Evolutionary conservation across 768 basidiomycete species (phyloP), one percentile per base, ranked within the genome.

Genomic region (Tulasnella sp.): DNA sequence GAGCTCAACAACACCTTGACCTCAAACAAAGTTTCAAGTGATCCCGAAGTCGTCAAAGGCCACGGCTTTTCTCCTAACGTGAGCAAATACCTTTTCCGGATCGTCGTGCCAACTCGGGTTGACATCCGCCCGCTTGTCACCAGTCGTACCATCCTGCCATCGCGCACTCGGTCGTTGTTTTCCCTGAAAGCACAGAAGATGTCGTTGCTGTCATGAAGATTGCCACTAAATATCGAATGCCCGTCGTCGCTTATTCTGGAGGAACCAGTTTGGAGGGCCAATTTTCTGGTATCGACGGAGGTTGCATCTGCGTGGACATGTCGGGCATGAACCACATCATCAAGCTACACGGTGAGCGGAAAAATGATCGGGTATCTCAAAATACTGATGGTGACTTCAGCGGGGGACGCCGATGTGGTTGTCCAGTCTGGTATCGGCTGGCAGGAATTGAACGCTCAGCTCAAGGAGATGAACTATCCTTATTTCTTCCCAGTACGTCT

Each of bases 211-310:
- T 94, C 73, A 91, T 98, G 78, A 89, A 92, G 78, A 88, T 95
- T 57, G 90, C 96, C 0, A 86, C 88, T 69, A 90, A 90, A 82
- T 91, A 90, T 83, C 86, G 86, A 70, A 86, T 97, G 44, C 95
- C 96, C 3, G 87, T 97, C 37, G 90, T 90, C 20, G 90, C 94
- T 2, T 96, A 91, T 81, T 90, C 92, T 71, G 95, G 94, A 1
- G 95, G 93, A 15, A 97, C 94, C 0, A 92, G 91, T 81, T 86
- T 96, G 16, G 95, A 97, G 83, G 94, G 94, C 0, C 94, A 97
- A 84, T 93, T 91, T 79, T 89, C 89, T 71, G 92, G 92, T 13
- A 73, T 32, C 32, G 70, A 67, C 0, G 77, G 70, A 37, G 91
- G 91, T 13, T 88, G 89, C 37, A 91, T 92, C 80, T 91, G 90